Base-by-base conservation (phyloP, 768 basidiomycete species). In the Harrya chromipes region DNA sequence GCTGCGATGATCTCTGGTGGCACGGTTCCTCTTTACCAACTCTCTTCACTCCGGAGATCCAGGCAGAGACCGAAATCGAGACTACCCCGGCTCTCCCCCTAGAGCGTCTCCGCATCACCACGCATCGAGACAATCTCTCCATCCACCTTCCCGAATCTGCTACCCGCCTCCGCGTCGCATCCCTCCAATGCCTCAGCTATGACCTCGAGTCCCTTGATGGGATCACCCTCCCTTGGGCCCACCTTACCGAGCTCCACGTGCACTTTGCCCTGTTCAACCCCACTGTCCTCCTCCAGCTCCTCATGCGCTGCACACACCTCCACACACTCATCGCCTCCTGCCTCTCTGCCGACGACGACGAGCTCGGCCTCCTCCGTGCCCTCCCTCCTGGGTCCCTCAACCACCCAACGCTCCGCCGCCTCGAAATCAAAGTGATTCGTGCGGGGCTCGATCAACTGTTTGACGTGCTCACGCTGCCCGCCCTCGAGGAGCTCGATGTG, bases 1-100 rank as follows among this genome's bases (percentile, higher is more conserved):
- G 45, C 6, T 68, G 59, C 38, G 29, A 27, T 8, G 66, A 70
- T 40, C 50, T 68, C 17, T 68, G 68, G 66, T 68, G 63, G 66
- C 56, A 68, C n/a, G 66, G 66, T 0, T 58, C 67, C 10, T 57
- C 54, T 26, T 16, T 69, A 7, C 56, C 56, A 19, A 40, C 48
- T 2, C 37, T 66, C 5, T 56, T 69, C 21, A 36, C 46, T 29
- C 16, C 55, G 19, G 50, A 43, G 4, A 26, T 17, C 14, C 19
- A 40, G 19, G 10, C 24, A 7, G 43, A 47, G 3, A 4, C 35
- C 2, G 41, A 41, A 7, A 31, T 19, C 5, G 40, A 24, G 10
- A 16, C 34, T 0, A 31, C 41, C 14, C 33, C 33, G 33, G 6
- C 33, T 38, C 44, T 52, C 3, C 43, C 46, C 38, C 52, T 69